phyloP scores from a whole-genome alignment of 2,329 filamentous ascomycete species.

The Daldinia sp. region DNA sequence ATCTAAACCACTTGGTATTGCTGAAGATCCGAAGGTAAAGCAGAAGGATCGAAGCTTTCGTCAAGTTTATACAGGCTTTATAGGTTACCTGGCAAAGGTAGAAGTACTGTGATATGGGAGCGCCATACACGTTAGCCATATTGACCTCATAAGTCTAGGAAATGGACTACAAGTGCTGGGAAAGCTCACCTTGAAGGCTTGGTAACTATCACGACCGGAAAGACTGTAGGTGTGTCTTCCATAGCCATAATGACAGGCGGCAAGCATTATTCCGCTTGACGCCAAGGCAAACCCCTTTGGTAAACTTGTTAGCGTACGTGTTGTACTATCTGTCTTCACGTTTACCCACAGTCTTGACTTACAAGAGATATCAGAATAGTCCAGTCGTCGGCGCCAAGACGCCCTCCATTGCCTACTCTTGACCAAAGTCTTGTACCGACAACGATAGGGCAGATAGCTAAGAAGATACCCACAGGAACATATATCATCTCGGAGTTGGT shows the following conservation, averaged over 20 bases:
- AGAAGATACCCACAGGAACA: conserved; percentile 40
- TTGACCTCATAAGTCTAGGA: too few species aligned
- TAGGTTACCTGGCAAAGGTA: conserved; percentile 48
- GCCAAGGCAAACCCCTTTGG: conserved; percentile 40
- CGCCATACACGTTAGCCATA: conserved; percentile 5
- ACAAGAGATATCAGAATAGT: conserved; percentile 42
- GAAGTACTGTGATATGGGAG: conserved; percentile 37
- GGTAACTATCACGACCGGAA: conserved; percentile 30
- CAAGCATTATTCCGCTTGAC: conserved; percentile 40
- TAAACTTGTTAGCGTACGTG: conserved; percentile 3
- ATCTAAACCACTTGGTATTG: conserved; percentile 44
- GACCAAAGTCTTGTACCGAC: conserved; percentile 44
- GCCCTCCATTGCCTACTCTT: conserved; percentile 37
- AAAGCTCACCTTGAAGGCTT: conserved; percentile 42
- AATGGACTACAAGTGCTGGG: neutral
- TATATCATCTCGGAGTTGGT: conserved; percentile 39
- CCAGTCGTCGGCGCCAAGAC: conserved; percentile 43
- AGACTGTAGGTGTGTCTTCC: conserved; percentile 40
- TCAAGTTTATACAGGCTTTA: conserved; percentile 47
- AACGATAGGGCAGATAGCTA: conserved; percentile 40
- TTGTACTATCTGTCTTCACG: neutral
- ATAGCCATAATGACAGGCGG: conserved; percentile 44
- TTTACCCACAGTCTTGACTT: conserved; percentile 6
- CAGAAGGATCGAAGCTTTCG: conserved; percentile 46
- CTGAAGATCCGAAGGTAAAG: conserved; percentile 48